Evolutionary conservation across 768 basidiomycete species (phyloP).

Genomic region (Mycena kentingensis): DNA sequence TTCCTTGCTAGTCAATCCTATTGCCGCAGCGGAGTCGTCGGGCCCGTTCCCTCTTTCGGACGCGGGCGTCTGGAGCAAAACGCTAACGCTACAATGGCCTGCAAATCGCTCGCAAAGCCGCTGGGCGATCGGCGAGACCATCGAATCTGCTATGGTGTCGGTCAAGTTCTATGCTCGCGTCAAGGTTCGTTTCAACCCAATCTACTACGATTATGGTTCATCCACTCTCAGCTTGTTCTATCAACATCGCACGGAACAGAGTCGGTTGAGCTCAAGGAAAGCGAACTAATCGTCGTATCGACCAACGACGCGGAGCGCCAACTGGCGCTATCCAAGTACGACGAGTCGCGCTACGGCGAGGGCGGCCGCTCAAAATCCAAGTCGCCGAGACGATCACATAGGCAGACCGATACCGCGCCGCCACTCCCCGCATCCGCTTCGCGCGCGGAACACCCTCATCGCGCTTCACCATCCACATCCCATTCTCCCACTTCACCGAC

Average conservation of each 20-base stretch:
- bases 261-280: constrained; percentile 67
- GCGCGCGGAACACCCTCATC: constrained; percentile 24
- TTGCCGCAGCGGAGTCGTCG: constrained; percentile 61
- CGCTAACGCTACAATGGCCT: constrained; percentile 73
- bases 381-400: constrained; percentile 51
- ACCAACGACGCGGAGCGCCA: constrained; percentile 72
- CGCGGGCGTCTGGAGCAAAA: constrained; percentile 63
- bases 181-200: constrained; percentile 48
- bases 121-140: constrained; percentile 81
- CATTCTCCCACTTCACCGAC: constrained; percentile 27
- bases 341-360: constrained; percentile 38
- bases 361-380: constrained; percentile 54
- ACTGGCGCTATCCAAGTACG: constrained; percentile 62
- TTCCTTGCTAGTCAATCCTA: constrained; percentile 42
- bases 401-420: constrained; percentile 32
- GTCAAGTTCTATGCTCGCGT: constrained; percentile 72
- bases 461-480: constrained; percentile 28
- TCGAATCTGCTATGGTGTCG: constrained; percentile 61
- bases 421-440: constrained; percentile 45
- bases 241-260: constrained; percentile 63
- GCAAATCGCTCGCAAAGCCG: constrained; percentile 64
- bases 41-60: constrained; percentile 58
- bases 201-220: constrained; percentile 23
- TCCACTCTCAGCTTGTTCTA: constrained; percentile 43
- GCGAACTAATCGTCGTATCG: constrained; percentile 65